Evolutionary conservation across 2,329 filamentous ascomycete genomes (phyloP).

Genomic region (Xylariaceae sp.): DNA sequence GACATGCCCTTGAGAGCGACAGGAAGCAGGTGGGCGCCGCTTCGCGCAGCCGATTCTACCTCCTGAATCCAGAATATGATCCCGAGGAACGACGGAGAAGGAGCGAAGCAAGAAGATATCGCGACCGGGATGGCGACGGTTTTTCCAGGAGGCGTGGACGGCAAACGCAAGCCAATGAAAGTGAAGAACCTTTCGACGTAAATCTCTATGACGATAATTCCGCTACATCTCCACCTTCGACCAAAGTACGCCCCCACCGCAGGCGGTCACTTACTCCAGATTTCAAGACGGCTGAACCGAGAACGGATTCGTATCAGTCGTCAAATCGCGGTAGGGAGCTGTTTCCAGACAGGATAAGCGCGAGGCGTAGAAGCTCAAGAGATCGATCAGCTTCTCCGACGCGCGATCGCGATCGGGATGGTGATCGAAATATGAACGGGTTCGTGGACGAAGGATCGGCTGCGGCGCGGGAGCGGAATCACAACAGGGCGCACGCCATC

Average conservation of each 20-base stretch:
- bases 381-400: conserved; percentile 61
- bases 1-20: conserved; percentile 77
- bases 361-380: conserved; percentile 42
- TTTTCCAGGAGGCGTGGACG: conserved; percentile 42
- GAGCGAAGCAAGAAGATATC: conserved; percentile 64
- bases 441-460: conserved; percentile 40
- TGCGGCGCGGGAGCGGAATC: conserved; percentile 45
- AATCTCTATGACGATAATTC: conserved; percentile 83
- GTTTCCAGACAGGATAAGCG: conserved; percentile 56
- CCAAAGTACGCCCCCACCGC: conserved; percentile 29
- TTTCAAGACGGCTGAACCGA: conserved; percentile 30
- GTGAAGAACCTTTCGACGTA: conserved; percentile 69
- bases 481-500: conserved; percentile 53
- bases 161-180: conserved; percentile 53
- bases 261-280: conserved; percentile 48
- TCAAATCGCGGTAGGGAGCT: conserved; percentile 66
- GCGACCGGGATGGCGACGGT: conserved; percentile 58
- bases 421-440: conserved; percentile 48
- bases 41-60: conserved; percentile 86
- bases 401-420: conserved; percentile 52
- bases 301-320: conserved; percentile 39
- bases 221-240: conserved; percentile 45
- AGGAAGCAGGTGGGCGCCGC: conserved; percentile 81
- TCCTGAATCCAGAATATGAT: conserved; percentile 88
- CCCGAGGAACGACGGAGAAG: conserved; percentile 73